Base-by-base conservation (phyloP, 495 filamentous ascomycete genomes). In the Chaetomium tenue region DNA sequence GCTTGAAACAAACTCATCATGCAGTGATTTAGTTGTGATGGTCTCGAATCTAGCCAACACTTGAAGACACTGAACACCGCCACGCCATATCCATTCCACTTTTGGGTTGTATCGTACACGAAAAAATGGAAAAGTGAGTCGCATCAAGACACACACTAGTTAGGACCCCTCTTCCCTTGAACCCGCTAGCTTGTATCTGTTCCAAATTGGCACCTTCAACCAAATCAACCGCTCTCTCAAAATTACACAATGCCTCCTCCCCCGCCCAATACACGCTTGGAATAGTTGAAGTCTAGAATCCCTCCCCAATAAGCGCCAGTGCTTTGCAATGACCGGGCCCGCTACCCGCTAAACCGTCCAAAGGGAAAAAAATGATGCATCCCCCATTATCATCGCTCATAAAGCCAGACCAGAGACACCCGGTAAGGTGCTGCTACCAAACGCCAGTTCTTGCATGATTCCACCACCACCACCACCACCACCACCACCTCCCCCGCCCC, bases 381-480 rank as follows among this genome's bases (percentile, higher is more conserved):
- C 42, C 25, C 23, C 42, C 37, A 48, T 50, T 42, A 63, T 56
- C 52, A 53, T 63, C 40, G 60, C 60, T 51, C 61, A 63, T 63
- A 5, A 57, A 30, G 22, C 33, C 42, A 44, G 25, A 57, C 33
- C 42, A 44, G 25, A 57, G 0, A 23, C 25, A 44, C 8, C 40
- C 39, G 30, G 2, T 26, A 20, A 9, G n/a, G 18, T 30, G 28
- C 5, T 18, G 25, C 42, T 12, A 44, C 11, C 39, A 52, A 55
- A 57, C 61, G 42, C 61, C 61, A 47, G 7, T 50, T 50, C 46
- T 50, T 50, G 18, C 46, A 50, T 20, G n/a, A 20, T 20, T 5
- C 16, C 44, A 16, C n/a, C 16, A 8, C 12, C 3, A 22, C 13
- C 4, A n/a, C n/a, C n/a, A n/a, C n/a, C n/a, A n/a, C n/a, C n/a